These are phyloP conservation scores for Backusella australiensis DNA, from an alignment of 192 early-diverging fungal genomes.

Conservation along the genomic window DNA sequence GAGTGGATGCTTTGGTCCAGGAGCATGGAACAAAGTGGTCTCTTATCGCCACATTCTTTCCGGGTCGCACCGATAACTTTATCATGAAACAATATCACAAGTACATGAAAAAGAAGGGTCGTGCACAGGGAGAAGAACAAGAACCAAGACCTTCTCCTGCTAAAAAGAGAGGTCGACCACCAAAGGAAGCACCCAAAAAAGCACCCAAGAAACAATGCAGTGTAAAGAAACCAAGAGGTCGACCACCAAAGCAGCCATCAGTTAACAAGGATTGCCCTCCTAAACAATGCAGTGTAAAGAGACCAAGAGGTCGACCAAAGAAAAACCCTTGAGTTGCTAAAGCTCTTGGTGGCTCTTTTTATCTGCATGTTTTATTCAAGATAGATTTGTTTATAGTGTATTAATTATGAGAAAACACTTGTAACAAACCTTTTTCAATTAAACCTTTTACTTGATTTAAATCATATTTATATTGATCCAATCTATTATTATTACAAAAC, in stretches of 20 bases:
- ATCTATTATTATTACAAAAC: too few species aligned
- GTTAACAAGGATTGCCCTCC: neutral
- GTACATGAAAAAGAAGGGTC: neutral
- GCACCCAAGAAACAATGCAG: too few species aligned
- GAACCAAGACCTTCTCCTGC: neutral
- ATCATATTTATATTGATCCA: too few species aligned
- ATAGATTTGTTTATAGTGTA: neutral
- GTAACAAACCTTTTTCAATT: too few species aligned
- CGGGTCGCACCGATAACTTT: conserved; percentile 46
- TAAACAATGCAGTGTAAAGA: neutral
- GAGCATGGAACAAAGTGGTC: conserved; percentile 50
- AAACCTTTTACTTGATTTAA: too few species aligned
- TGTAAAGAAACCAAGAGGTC: neutral
- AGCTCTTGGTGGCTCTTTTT: neutral
- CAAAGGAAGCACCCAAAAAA: neutral
- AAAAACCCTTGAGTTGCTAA: neutral
- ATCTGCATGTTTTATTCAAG: neutral
- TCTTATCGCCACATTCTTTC: conserved; percentile 28
- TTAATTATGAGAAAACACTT: too few species aligned
- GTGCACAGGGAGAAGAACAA: neutral
- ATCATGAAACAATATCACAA: conserved; percentile 24
- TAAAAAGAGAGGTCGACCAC: neutral
- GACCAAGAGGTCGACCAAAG: neutral
- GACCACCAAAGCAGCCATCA: neutral
- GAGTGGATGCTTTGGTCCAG: conserved; percentile 46